Conservation (phyloP, 805 yeast species). For the Metschnikowia lochheadii region DNA sequence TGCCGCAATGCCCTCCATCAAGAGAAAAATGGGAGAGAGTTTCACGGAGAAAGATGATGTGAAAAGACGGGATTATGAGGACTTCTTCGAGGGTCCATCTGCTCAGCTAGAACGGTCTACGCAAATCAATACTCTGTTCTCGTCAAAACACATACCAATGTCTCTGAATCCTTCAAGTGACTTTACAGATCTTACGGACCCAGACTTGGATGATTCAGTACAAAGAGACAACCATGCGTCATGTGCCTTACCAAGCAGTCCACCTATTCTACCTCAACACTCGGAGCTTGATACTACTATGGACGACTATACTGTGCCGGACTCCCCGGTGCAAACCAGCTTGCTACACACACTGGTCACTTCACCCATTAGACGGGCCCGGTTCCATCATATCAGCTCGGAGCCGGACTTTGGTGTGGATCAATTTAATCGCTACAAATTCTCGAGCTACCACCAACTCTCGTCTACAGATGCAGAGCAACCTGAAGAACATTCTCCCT, state of each 20-base stretch:
- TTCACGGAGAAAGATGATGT: slow-evolving; percentile 40
- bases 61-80: slow-evolving; percentile 29
- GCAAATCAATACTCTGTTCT: background rate
- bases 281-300: slow-evolving; percentile 32
- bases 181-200: slow-evolving; percentile 9
- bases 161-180: background rate
- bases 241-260: slow-evolving; percentile 31
- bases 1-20: slow-evolving; percentile 28
- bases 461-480: slow-evolving; percentile 34
- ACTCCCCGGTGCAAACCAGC: slow-evolving; percentile 21
- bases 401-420: slow-evolving; percentile 51
- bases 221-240: background rate
- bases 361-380: slow-evolving; percentile 1
- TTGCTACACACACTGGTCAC: slow-evolving; percentile 8
- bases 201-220: background rate
- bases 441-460: slow-evolving; percentile 23
- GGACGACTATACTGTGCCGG: slow-evolving; percentile 23
- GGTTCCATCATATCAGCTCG: slow-evolving; percentile 20
- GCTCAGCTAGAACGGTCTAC: background rate
- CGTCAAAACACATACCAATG: background rate
- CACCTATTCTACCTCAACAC: slow-evolving; percentile 33
- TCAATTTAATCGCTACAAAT: slow-evolving; percentile 38
- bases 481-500: slow-evolving; percentile 1
- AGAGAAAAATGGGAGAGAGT: slow-evolving; percentile 41
- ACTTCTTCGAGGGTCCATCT: slow-evolving; percentile 1